Conservation (phyloP, 805 yeast genomes). For the Cyberlindnera amylophila region DNA sequence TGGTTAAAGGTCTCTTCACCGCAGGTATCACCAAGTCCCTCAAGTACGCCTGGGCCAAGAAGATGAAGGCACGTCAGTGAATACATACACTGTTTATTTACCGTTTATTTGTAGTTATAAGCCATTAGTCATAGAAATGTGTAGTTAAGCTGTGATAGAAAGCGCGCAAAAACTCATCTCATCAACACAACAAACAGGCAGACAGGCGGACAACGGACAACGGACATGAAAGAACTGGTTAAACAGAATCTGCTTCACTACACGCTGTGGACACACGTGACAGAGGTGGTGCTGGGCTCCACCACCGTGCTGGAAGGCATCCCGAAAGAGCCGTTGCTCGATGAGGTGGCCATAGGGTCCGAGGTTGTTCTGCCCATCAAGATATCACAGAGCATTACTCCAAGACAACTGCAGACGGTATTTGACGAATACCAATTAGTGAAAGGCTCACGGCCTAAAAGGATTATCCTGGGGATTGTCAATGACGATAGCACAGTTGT, state of each 20-base stretch:
- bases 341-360: slow-evolving; percentile 14
- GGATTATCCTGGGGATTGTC: slow-evolving; percentile 51
- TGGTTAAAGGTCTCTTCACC: slow-evolving; percentile 77
- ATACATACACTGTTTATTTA: no score
- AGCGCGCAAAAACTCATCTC: no score
- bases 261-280: slow-evolving; percentile 23
- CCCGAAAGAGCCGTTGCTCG: slow-evolving; percentile 23
- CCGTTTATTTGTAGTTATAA: no score
- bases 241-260: slow-evolving; percentile 21
- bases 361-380: slow-evolving; percentile 8
- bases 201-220: no score
- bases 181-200: slow-evolving; percentile 1
- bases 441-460: slow-evolving; percentile 32
- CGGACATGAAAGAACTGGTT: no score
- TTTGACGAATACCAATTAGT: slow-evolving; percentile 30
- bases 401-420: slow-evolving; percentile 37
- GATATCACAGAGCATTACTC: slow-evolving; percentile 27
- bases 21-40: slow-evolving; percentile 76
- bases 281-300: slow-evolving; percentile 10
- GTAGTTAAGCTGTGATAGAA: no score
- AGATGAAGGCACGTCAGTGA: slow-evolving; percentile 36
- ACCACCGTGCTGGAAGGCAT: slow-evolving; percentile 16
- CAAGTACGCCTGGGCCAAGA: slow-evolving; percentile 75
- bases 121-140: no score
- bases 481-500: slow-evolving; percentile 68